A percentile compares a stretch with the other conserved stretches of the same genome.
phyloP scores from a whole-genome alignment of 1,284 basidiomycete genomes.

The Athelia psychrophila region DNA sequence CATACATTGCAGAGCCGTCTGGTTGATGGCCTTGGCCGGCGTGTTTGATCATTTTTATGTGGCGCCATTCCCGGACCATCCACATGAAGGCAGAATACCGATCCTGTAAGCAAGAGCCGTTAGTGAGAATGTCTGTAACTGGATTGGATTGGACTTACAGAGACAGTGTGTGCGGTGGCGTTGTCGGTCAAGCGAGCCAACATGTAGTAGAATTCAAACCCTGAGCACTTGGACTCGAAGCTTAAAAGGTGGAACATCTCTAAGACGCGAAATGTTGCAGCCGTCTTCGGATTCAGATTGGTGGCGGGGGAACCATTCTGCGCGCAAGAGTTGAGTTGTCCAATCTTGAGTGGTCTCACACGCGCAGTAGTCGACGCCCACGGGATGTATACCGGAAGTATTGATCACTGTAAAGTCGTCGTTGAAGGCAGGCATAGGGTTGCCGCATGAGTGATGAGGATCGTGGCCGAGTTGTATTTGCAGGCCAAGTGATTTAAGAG shows the following conservation, averaged over 20 bases:
- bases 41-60: constrained; percentile 28
- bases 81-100: constrained; percentile 16
- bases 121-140: too few species aligned
- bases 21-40: constrained; percentile 25
- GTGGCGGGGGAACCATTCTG: constrained; percentile 17
- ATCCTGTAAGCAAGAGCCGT: constrained; percentile 2
- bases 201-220: constrained; percentile 13
- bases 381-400: too few species aligned
- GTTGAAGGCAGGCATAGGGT: too few species aligned
- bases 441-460: constrained; percentile 23
- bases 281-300: constrained; percentile 13
- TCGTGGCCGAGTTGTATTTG: constrained; percentile 22
- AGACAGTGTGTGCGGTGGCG: constrained; percentile 5
- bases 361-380: too few species aligned
- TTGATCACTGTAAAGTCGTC: too few species aligned
- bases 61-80: constrained; percentile 15
- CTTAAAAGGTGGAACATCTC: constrained; percentile 15
- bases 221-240: constrained; percentile 8
- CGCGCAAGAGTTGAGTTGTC: constrained; percentile 13
- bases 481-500: constrained; percentile 16
- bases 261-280: constrained; percentile 15
- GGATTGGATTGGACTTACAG: constrained; percentile 4
- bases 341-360: background rate
- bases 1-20: constrained; percentile 15
- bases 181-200: constrained; percentile 14